Evolutionary conservation across 768 basidiomycete genomes (phyloP).

Genomic region (Leccinum imitatum): DNA sequence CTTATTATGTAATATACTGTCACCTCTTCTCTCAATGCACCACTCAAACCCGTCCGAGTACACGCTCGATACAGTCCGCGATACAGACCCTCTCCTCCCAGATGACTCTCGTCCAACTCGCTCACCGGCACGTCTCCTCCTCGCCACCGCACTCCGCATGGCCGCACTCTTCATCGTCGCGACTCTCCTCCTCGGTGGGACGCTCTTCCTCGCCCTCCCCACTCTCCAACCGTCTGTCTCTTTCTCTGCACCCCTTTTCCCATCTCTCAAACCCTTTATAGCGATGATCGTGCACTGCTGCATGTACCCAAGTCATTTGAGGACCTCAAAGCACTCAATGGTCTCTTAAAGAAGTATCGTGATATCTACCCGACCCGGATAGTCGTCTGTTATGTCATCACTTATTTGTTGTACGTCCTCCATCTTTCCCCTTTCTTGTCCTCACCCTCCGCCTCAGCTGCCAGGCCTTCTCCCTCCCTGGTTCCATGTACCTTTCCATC

Average conservation of each 20-base stretch:
- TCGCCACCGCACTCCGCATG: conserved; percentile 85
- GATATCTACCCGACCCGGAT: conserved; percentile 85
- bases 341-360: conserved; percentile 87
- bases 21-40: conserved; percentile 7
- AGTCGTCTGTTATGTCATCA: conserved; percentile 81
- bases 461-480: conserved; percentile 94
- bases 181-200: conserved; percentile 67
- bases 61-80: conserved; percentile 60
- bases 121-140: conserved; percentile 58
- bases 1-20: not conserved
- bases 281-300: conserved; percentile 72
- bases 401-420: conserved; percentile 84
- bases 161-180: conserved; percentile 71
- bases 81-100: conserved; percentile 29
- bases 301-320: conserved; percentile 87
- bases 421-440: conserved; percentile 1
- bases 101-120: conserved; percentile 32
- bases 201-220: conserved; percentile 80
- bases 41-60: conserved; percentile 50
- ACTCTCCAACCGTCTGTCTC: conserved; percentile 69
- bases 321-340: conserved; percentile 83
- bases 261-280: conserved; percentile 32
- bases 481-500: conserved; percentile 97
- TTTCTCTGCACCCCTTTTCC: conserved; percentile 1
- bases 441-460: conserved; percentile 50